Base-by-base conservation (phyloP, 345 rosid species). In the Salix udensis region DNA sequence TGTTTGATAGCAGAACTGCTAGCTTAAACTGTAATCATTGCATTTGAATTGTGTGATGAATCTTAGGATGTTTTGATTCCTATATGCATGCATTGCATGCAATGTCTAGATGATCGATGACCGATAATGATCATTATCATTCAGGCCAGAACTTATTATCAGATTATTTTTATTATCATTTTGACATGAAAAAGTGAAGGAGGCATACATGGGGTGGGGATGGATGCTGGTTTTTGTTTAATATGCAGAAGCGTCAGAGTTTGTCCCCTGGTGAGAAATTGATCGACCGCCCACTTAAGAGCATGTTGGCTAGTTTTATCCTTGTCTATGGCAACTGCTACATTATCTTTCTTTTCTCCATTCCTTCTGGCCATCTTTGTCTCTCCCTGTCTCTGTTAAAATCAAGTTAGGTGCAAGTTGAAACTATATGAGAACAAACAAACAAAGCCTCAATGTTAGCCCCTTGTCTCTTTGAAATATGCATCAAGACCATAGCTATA, bases 221-320 rank as follows among this genome's bases (percentile, higher is more conserved):
- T 37, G 42, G 93, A 83, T n/a, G 90, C 48, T 30, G 83, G 61
- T 39, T 74, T 84, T 16, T 81, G 77, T 65, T 74, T 87, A 64
- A 94, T 87, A 80, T 94, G 97, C 81, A 93, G 82, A 79, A 94
- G 94, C 42, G 88, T 90, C 46, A 92, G 65, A 61, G 76, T 18
- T 12, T 94, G 97, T 72, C 92, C 94, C 67, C 72, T 74, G 67
- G 76, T 70, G 52, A 94, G 85, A 74, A 89, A 84, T 79, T 89
- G 86, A 67, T 88, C 94, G 8, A 89, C 82, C 0, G 90, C 75
- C 98, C 98, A 94, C 84, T 81, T 92, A 67, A 94, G 78, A 8
- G 97, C 97, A 53, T 86, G 79, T 26, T 91, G 95, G 85, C 98
- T 90, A 18, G 86, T 89, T 78, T 89, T 94, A 78, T 94, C 97